Conservation (phyloP, 2,329 filamentous ascomycete species). For the Beauveria rudraprayagi region DNA sequence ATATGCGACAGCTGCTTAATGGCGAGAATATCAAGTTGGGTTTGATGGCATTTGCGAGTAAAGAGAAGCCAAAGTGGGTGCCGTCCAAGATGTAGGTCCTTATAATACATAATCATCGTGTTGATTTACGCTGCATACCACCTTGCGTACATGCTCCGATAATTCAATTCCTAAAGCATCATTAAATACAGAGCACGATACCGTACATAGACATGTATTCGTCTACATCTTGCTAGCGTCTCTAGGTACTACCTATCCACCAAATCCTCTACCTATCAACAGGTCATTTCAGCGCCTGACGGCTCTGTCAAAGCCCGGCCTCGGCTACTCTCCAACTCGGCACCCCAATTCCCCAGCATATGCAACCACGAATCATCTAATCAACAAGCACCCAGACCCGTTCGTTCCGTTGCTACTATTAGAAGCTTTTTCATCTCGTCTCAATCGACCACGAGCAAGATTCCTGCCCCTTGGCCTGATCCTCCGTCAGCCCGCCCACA, state of each 20-base stretch:
- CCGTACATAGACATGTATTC: no score
- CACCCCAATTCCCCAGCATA: background rate
- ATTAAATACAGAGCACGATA: background rate
- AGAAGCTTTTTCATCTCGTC: background rate
- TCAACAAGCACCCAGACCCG: background rate
- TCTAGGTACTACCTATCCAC: no score
- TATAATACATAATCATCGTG: background rate
- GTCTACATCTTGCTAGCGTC: no score
- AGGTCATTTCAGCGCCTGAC: background rate
- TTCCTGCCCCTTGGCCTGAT: conserved; percentile 5
- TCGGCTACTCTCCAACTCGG: background rate
- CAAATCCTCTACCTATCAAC: no score
- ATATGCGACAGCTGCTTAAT: conserved; percentile 29
- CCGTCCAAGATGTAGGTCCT: conserved; percentile 34
- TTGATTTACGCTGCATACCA: background rate
- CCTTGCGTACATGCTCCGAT: background rate
- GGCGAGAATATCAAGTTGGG: conserved; percentile 43
- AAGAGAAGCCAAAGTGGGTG: conserved; percentile 40
- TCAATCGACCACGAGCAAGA: background rate
- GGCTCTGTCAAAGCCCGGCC: background rate
- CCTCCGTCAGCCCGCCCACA: conserved; percentile 6
- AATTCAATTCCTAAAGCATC: background rate
- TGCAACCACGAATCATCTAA: no score
- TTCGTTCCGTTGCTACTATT: no score
- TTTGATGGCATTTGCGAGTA: conserved; percentile 42